phyloP scores from a whole-genome alignment of 208 protist species.

The Trypanosoma theileri region DNA sequence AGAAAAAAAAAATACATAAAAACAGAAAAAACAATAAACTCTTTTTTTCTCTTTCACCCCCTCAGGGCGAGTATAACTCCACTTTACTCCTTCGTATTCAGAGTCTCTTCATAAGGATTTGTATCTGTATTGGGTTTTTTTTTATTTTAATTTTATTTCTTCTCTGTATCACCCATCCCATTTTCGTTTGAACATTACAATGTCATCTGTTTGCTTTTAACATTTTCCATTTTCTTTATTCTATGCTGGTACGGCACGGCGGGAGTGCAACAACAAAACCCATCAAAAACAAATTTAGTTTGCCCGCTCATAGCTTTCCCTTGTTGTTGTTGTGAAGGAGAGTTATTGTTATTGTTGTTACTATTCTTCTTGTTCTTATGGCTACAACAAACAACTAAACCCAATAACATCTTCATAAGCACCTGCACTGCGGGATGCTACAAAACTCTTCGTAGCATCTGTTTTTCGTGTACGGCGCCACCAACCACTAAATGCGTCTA shows the following conservation, averaged over 20 bases:
- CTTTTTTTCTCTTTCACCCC: no score
- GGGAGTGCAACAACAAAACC: no score
- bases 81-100: neutral
- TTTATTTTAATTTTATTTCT: neutral
- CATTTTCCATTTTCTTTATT: no score
- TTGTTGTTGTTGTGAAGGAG: no score
- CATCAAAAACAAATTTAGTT: no score
- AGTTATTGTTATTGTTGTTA: no score
- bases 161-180: neutral
- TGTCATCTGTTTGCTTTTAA: no score
- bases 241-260: no score
- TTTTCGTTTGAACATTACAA: neutral
- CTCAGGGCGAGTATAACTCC: no score
- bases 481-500: constrained; percentile 29
- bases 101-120: neutral
- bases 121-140: neutral
- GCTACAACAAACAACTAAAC: constrained; percentile 31
- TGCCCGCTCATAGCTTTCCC: no score
- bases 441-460: constrained; percentile 30
- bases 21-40: no score
- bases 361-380: neutral
- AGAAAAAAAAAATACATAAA: neutral
- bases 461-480: constrained; percentile 41
- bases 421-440: constrained; percentile 22
- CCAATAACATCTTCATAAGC: constrained; percentile 39